phyloP scores from a whole-genome alignment of 805 yeast species.

The Spathaspora hagerdaliae region DNA sequence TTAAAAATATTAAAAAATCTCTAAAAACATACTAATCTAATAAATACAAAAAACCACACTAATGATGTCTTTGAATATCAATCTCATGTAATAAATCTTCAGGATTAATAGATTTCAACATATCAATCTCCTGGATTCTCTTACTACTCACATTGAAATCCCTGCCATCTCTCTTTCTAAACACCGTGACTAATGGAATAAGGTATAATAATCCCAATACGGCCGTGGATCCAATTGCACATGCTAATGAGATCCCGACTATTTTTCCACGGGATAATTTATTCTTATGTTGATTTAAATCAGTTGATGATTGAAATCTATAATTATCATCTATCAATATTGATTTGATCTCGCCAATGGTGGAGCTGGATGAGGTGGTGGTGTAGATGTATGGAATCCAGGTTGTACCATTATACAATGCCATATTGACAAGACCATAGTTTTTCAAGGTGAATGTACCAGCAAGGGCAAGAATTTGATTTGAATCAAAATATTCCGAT shows the following conservation, averaged over 20 bases:
- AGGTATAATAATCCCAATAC: constrained; percentile 38
- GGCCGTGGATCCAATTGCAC: constrained; percentile 42
- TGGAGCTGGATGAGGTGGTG: constrained; percentile 10
- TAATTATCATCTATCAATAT: constrained; percentile 32
- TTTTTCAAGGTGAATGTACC: constrained; percentile 49
- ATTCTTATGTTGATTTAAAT: constrained; percentile 15
- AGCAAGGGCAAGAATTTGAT: constrained; percentile 48
- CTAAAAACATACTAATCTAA: no score
- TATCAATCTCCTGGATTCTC: constrained; percentile 40
- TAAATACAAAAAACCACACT: constrained; percentile 3
- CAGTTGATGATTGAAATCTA: constrained; percentile 33
- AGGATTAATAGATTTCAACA: constrained; percentile 43
- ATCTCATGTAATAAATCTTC: constrained; percentile 42
- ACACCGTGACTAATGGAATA: constrained; percentile 35
- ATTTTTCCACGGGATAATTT: constrained; percentile 36
- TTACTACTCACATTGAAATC: constrained; percentile 13
- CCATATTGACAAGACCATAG: constrained; percentile 59
- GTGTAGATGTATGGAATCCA: constrained; percentile 69
- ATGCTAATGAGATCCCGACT: constrained; percentile 42
- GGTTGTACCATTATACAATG: constrained; percentile 56
- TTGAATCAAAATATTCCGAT: constrained; percentile 35
- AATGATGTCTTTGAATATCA: constrained; percentile 34
- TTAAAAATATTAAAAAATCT: no score
- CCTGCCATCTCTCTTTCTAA: constrained; percentile 22
- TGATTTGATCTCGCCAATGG: constrained; percentile 27